A percentile compares a stretch with the other conserved stretches of the same genome.
Evolutionary conservation across 805 yeast species (phyloP).

Genomic region (Monosporozyma aquatica): DNA sequence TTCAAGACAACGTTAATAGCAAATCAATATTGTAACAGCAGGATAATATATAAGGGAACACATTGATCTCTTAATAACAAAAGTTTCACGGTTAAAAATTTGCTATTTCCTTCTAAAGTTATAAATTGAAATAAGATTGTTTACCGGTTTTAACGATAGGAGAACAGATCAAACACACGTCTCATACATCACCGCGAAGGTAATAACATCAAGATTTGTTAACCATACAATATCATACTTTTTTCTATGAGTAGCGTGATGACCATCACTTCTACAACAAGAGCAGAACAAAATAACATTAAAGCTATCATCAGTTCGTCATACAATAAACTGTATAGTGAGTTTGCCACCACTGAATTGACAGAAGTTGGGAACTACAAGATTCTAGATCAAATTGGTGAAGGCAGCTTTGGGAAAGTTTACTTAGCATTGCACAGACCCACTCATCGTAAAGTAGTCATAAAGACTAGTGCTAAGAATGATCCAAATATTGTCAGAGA

Average conservation of each 20-base stretch:
- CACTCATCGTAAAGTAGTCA: constrained; percentile 68
- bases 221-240: too few species aligned
- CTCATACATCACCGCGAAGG: too few species aligned
- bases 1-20: too few species aligned
- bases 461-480: constrained; percentile 67
- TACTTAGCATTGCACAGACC: constrained; percentile 74
- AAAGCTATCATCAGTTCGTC: constrained; percentile 46
- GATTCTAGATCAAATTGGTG: constrained; percentile 69
- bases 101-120: neutral
- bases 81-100: too few species aligned
- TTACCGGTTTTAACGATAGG: too few species aligned
- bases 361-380: constrained; percentile 74
- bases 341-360: constrained; percentile 39
- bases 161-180: too few species aligned
- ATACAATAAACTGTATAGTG: constrained; percentile 48
- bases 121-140: neutral
- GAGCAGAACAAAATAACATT: constrained; percentile 24
- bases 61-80: too few species aligned
- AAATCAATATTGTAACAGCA: too few species aligned
- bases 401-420: constrained; percentile 89
- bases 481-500: constrained; percentile 88
- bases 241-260: neutral
- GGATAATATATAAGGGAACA: too few species aligned
- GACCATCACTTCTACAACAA: constrained; percentile 10
- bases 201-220: too few species aligned